Evolutionary conservation across 2,329 filamentous ascomycete species (phyloP).

Genomic region (Simplicillium sp.): DNA sequence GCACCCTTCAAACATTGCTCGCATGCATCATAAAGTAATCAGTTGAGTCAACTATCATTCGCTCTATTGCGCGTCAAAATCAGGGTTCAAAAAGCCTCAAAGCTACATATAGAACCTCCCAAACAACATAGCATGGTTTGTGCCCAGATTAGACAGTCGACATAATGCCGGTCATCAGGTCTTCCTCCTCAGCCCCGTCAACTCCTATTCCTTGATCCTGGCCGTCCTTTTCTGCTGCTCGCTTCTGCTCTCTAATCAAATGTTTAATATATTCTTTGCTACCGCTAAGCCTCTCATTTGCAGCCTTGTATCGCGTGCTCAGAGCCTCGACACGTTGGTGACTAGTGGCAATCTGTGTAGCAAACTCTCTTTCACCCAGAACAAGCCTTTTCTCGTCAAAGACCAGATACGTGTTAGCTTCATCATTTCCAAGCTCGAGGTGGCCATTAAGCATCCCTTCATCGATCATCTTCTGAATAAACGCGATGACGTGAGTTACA

Average conservation of each 20-base stretch:
- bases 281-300: slow-evolving; percentile 43
- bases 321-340: slow-evolving; percentile 34
- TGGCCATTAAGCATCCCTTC: slow-evolving; percentile 42
- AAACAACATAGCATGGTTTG: no score
- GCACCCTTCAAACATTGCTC: no score
- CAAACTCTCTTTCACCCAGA: slow-evolving; percentile 41
- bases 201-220: slow-evolving; percentile 27
- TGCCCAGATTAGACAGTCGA: slow-evolving; percentile 7
- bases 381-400: slow-evolving; percentile 35
- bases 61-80: background rate
- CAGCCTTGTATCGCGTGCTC: slow-evolving; percentile 36
- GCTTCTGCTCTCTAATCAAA: slow-evolving; percentile 34
- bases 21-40: no score
- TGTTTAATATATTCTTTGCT: slow-evolving; percentile 47
- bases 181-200: slow-evolving; percentile 47
- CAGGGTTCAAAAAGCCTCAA: background rate
- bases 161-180: slow-evolving; percentile 43
- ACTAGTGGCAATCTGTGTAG: slow-evolving; percentile 31
- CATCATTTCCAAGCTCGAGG: slow-evolving; percentile 34
- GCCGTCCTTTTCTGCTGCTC: slow-evolving; percentile 30
- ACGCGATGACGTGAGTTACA: slow-evolving; percentile 31
- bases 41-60: background rate
- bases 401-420: slow-evolving; percentile 35
- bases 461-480: slow-evolving; percentile 47
- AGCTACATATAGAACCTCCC: no score